These are phyloP conservation scores for Ulmus americana DNA, from an alignment of 331 rosid species.

Conservation along the genomic window DNA sequence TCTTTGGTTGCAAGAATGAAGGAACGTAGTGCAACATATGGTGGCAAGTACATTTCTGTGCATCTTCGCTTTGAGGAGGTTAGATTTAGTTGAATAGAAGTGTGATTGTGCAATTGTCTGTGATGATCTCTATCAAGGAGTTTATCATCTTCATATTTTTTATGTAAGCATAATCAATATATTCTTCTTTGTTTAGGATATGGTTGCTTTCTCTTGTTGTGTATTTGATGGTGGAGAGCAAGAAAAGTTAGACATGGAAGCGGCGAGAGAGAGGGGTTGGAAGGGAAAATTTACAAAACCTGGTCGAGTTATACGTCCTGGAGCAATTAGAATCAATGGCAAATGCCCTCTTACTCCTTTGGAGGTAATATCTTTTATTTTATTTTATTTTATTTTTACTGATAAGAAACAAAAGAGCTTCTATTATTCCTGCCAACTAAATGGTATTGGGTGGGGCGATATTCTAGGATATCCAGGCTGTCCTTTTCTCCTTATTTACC, in stretches of 20 bases:
- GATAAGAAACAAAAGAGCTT: too few species aligned
- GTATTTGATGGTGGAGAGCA: conserved; percentile 79
- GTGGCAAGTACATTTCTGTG: conserved; percentile 84
- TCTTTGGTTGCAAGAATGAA: conserved; percentile 79
- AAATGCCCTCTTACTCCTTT: conserved; percentile 96
- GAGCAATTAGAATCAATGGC: conserved; percentile 86
- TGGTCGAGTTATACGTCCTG: conserved; percentile 93
- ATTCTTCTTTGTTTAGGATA: conserved; percentile 54
- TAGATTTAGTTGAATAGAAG: conserved; percentile 9
- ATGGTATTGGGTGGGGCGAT: too few species aligned
- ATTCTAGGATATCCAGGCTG: too few species aligned
- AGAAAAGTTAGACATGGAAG: conserved; percentile 75
- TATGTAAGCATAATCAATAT: conserved; percentile 12
- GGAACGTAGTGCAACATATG: conserved; percentile 64
- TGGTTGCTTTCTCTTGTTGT: conserved; percentile 99
- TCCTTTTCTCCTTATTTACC: too few species aligned
- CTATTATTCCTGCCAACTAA: too few species aligned
- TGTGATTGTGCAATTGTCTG: conserved; percentile 6
- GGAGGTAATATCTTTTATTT: conserved; percentile 54
- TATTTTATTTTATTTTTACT: too few species aligned
- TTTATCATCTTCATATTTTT: conserved; percentile 19
- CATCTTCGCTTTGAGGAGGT: conserved; percentile 99
- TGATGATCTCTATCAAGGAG: conserved; percentile 13
- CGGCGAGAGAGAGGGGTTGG: conserved; percentile 98
- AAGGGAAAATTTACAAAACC: conserved; percentile 93